These are phyloP conservation scores for Kazachstania martiniae DNA, from an alignment of 805 yeast genomes.

Conservation along the genomic window DNA sequence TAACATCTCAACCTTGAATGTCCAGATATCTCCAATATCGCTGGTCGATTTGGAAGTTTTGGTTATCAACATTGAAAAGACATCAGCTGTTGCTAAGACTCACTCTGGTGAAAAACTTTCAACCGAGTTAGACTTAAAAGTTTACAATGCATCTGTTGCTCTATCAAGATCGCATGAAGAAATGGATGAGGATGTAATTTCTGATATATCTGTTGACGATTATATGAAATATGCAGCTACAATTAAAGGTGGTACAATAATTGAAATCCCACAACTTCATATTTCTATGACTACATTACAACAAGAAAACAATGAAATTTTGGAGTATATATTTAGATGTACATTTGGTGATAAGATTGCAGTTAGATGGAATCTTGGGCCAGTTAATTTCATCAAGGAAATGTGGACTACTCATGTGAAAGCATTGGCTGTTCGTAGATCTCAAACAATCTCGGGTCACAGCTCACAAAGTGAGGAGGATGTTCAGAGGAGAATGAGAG, in stretches of 20 bases:
- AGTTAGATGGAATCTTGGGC: slow-evolving; percentile 88
- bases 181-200: slow-evolving; percentile 38
- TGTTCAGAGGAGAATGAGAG: slow-evolving; percentile 35
- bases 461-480: slow-evolving; percentile 18
- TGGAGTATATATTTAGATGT: slow-evolving; percentile 61
- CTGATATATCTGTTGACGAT: slow-evolving; percentile 37
- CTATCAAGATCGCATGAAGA: slow-evolving; percentile 48
- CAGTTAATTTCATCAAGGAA: slow-evolving; percentile 79
- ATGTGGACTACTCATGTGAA: slow-evolving; percentile 84
- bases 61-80: slow-evolving; percentile 44
- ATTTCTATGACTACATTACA: slow-evolving; percentile 73
- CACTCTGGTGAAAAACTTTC: slow-evolving; percentile 30
- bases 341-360: slow-evolving; percentile 85
- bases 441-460: slow-evolving; percentile 24
- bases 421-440: slow-evolving; percentile 54
- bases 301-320: slow-evolving; percentile 35
- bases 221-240: slow-evolving; percentile 45
- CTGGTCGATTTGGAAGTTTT: slow-evolving; percentile 69
- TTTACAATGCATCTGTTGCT: slow-evolving; percentile 56
- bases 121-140: slow-evolving; percentile 47
- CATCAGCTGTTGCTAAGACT: slow-evolving; percentile 39
- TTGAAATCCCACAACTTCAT: slow-evolving; percentile 65
- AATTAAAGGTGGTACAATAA: slow-evolving; percentile 71
- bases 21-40: slow-evolving; percentile 76
- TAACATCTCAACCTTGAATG: slow-evolving; percentile 40